Percentiles rank a stretch among this genome's conserved stretches.
These are phyloP conservation scores for Candida tropicalis DNA, from an alignment of 1,139 yeast species.

Conservation along the genomic window DNA sequence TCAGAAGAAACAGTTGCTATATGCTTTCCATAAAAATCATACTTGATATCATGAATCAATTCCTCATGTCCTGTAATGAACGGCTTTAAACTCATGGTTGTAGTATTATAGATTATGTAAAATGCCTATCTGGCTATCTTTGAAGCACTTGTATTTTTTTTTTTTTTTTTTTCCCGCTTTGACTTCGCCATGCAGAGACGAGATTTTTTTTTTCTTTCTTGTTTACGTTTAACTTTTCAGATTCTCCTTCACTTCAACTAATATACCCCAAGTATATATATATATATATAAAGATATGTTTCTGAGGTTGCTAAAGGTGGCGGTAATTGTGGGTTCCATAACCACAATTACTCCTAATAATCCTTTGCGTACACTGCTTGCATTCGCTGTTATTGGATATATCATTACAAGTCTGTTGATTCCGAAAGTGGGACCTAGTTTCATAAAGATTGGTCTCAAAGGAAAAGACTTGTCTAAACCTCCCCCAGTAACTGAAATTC, in stretches of 20 bases:
- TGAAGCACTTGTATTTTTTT: not conserved
- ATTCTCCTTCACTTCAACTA: not conserved
- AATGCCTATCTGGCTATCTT: no score
- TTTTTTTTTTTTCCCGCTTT: not conserved
- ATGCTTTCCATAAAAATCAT: constrained; percentile 87
- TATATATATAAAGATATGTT: constrained; percentile 2
- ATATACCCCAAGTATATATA: no score
- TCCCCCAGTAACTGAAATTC: constrained; percentile 60
- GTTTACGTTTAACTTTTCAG: constrained; percentile 2
- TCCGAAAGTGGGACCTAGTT: constrained; percentile 67
- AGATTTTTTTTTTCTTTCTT: not conserved
- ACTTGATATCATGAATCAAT: constrained; percentile 82
- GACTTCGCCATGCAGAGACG: no score
- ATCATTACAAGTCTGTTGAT: constrained; percentile 58
- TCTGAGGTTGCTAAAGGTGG: constrained; percentile 15
- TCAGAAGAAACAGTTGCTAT: constrained; percentile 93
- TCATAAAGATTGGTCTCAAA: constrained; percentile 74
- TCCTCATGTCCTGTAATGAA: constrained; percentile 91
- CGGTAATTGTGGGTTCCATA: constrained; percentile 23
- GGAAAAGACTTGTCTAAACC: constrained; percentile 84
- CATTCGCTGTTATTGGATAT: constrained; percentile 71
- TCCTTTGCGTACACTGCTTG: constrained; percentile 56
- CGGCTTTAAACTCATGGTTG: constrained; percentile 50
- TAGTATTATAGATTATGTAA: no score
- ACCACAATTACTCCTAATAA: constrained; percentile 29